These are phyloP conservation scores for Annulohypoxylon bovei DNA, from an alignment of 495 filamentous ascomycete species.

Conservation along the genomic window DNA sequence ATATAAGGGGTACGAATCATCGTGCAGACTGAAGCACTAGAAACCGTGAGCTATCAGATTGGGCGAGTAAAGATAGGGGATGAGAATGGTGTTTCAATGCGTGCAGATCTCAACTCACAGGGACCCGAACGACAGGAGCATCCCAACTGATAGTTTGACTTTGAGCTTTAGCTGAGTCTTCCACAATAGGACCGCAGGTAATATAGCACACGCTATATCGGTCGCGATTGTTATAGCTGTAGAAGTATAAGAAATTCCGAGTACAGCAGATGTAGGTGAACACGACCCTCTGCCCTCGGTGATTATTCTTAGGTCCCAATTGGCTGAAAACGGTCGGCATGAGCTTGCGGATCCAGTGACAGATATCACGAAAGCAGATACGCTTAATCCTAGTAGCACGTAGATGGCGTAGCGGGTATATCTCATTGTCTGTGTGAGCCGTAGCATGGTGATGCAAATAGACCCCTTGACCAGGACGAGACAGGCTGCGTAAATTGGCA, in stretches of 20 bases:
- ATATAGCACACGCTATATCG: conserved; percentile 29
- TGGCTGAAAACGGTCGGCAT: conserved; percentile 20
- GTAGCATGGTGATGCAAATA: conserved; percentile 34
- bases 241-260: conserved; percentile 11
- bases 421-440: conserved; percentile 22
- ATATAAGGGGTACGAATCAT: conserved; percentile 31
- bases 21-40: conserved; percentile 35
- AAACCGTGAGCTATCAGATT: background rate
- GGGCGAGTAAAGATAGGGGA: background rate
- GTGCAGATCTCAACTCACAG: conserved; percentile 6
- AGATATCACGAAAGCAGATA: conserved; percentile 8
- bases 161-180: conserved; percentile 26
- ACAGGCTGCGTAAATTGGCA: conserved; percentile 20
- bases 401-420: conserved; percentile 21
- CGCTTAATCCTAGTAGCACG: background rate
- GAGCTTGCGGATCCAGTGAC: conserved; percentile 13
- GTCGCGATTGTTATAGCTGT: conserved; percentile 21
- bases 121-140: conserved; percentile 35
- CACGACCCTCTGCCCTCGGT: conserved; percentile 12
- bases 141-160: conserved; percentile 18
- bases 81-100: background rate
- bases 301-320: conserved; percentile 19
- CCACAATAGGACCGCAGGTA: conserved; percentile 36
- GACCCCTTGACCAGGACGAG: conserved; percentile 32
- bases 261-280: background rate